Base-by-base conservation (phyloP, 805 yeast species). In the Scheffersomyces spartinae region DNA sequence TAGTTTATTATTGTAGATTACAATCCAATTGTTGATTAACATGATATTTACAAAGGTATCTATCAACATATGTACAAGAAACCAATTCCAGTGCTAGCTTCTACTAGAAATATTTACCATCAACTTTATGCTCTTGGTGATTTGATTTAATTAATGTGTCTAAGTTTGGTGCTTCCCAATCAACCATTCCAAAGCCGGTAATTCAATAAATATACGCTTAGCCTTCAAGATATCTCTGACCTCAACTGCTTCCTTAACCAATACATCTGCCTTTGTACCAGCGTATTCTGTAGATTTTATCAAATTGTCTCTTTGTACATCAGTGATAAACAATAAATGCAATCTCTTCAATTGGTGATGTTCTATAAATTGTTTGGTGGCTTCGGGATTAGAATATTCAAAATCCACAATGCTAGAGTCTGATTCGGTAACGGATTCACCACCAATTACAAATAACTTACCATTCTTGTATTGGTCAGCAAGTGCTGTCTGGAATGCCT, bases 161-260 rank as follows among this genome's bases (percentile, higher is more conserved):
- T n/a, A n/a, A n/a, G n/a, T n/a, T n/a, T n/a, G n/a, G n/a, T n/a
- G n/a, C n/a, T n/a, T n/a, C n/a, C n/a, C n/a, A n/a, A n/a, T n/a
- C n/a, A 74, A 57, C 62, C 73, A 75, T 44, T 74, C 71, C 38
- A 85, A 66, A 2, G 95, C 86, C 13, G 59, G 58, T 38, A 69
- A 56, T 51, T 84, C 95, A 31, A 85, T 68, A 39, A 71, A 71
- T 31, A 85, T 59, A 36, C 83, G 68, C 41, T 78, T 69, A 9
- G 95, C 88, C 52, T 73, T 78, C 34, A 86, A 67, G 26, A 86
- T 42, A 47, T 85, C 94, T 52, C 86, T 73, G 11, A 86, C 88
- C 45, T 78, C 81, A 18, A 84, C 71, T 13, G 77, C 79, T 42
- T 83, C 93, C 47, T 78, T 75, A 35, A 73, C 70, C 33, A 80